Base-by-base conservation (phyloP, 352 stramenopile species). In the Elongisporangium anandrum region DNA sequence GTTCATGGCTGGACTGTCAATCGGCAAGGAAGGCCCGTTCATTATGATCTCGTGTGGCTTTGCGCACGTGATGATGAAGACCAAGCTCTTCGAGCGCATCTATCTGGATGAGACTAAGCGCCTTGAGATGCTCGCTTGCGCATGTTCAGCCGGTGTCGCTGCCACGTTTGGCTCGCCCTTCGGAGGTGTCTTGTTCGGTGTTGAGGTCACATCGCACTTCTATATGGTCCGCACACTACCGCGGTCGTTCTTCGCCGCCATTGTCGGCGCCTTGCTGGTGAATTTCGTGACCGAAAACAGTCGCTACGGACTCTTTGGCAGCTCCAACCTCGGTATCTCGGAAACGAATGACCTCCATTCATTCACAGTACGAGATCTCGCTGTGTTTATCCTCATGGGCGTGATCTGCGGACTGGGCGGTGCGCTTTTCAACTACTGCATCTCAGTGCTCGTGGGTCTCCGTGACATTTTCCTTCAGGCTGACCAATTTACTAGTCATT, bases 41-140 rank as follows among this genome's bases (percentile, higher is more conserved):
- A 91, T 96, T 59, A 92, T 93, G 81, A 94, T 94, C 60, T 87
- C 83, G 10, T 92, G 81, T 56, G 81, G 78, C 24, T 90, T 96
- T 68, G 85, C 85, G 24, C 87, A 77, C 51, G 63, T 88, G 16
- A 59, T 96, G 19, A 90, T 96, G 79, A 81, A 87, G 56, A 75
- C 81, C 56, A 63, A 70, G 22, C 52, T 74, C 21, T 93, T 94
- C 58, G 66, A 71, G 16, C 81, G 82, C 21, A 87, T 93, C 68
- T 75, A 85, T 59, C 79, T 93, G 57, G 83, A 94, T 50, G 80
- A 90, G 51, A 85, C 73, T 19, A 93, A 94, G 61, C 74, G 85
- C 12, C 63, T 92, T 9, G 82, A 94, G 56, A 92, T 96, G 79
- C 64, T 96, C 22, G 83, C 83, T 50, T 93, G 82, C 52, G 87